Base-by-base conservation (phyloP, 228 moss, liverwort and hornwort genomes). In the Sphagnum magellanicum region DNA sequence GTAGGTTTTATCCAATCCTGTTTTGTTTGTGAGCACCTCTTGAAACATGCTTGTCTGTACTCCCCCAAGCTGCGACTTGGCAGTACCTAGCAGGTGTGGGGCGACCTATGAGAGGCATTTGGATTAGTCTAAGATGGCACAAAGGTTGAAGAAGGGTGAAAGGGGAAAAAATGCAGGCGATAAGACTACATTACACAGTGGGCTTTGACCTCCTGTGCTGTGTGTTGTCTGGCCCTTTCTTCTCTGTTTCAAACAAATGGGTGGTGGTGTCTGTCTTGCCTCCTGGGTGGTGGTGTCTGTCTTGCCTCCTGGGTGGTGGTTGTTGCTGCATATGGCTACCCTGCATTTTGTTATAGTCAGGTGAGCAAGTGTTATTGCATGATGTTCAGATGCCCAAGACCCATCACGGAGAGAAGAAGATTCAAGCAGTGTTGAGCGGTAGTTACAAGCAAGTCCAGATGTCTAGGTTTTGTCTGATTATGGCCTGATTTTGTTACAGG, bases 291-390 rank as follows among this genome's bases (percentile, higher is more conserved):
- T 65, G 58, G 51, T 50, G 61, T 63, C 53, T 59, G 66, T 10
- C 72, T 51, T 66, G 69, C 61, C 66, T 6, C 71, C 75, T 74
- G 63, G 70, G 63, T 71, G 66, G 67, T 65, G 58, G 51, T 51
- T 52, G 58, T 50, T 59, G 66, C 32, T 32, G 32, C 32, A 32
- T 32, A 32, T 32, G 32, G 32, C 32, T 32, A 32, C 32, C 68
- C 68, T 78, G 77, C 64, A 65, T 57, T 57, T 70, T 77, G 77
- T 70, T 63, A 63, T 74, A 74, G 74, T 75, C 69, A 63, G 66
- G 62, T 46, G 77, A 78, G 78, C 9, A 75, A 69, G 72, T 72
- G 67, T 78, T 81, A 73, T 70, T 73, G 75, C 53, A 81, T 55
- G 55, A 55, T 12, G 75, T 60, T 70, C 81, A 81, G 81, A 78